Base-by-base conservation (phyloP, 352 stramenopile species). In the Phytophthora megakarya region DNA sequence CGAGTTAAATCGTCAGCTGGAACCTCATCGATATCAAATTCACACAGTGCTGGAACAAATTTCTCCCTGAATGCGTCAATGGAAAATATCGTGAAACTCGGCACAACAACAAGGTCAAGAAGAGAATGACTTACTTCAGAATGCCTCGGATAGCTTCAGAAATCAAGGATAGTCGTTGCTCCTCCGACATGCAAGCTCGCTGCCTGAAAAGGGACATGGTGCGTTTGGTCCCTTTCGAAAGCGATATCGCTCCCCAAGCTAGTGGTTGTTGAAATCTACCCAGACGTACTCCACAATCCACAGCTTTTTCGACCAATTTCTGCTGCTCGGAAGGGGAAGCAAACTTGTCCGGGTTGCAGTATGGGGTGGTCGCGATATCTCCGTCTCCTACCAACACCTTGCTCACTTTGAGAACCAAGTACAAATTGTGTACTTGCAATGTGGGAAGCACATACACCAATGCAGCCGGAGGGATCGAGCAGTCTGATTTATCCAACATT, bases 151-250 rank as follows among this genome's bases (percentile, higher is more conserved):
- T 72, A 1, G 75, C 77, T 3, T 93, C 84, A 1, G 65, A 21
- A 32, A 93, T 76, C 45, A 88, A 37, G 0, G 68, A 49, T 1
- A 93, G 35, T n/a, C 82, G 69, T 45, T 85, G 70, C 4, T 93
- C 82, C 26, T 93, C 82, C 22, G 68, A 73, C 42, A 92, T 76
- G 2, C 76, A 81, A 8, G 55, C 39, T 25, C 81, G 79, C 53
- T 92, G 85, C 16, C 85, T 70, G 42, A 83, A 92, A 3, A 92
- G 46, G 5, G 79, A 80, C 76, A 94, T 86, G 0, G 71, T 44
- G 22, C 73, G 70, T 16, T 78, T 81, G 12, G 30, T 40, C 3
- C 76, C 75, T 54, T 89, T 81, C 8, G 43, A 49, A 1, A 94
- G 45, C 1, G 76, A 51, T 1, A 89, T 76, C 0, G 66, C 72